Base-by-base conservation (phyloP, 345 rosid genomes). In the Camelina hispida region DNA sequence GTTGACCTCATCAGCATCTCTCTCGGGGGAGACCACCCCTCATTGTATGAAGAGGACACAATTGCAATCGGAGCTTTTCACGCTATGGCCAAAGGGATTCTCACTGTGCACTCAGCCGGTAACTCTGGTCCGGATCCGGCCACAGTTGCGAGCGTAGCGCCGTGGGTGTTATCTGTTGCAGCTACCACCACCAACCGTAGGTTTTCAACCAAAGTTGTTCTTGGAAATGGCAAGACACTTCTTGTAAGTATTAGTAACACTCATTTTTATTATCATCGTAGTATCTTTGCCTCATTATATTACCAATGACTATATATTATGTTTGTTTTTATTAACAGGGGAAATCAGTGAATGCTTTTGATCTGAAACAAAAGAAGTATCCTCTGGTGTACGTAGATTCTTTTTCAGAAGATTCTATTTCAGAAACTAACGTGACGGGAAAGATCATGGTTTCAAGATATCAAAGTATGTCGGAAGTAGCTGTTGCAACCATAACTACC, bases 11-110 rank as follows among this genome's bases (percentile, higher is more conserved):
- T 87, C 34, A 57, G 83, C 23, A 8, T 81, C 5, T 86, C 88
- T 4, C 0, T 81, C 0, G 87, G 82, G 9, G 0, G 3, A 5
- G 0, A 0, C 0, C 0, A 0, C 0, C n/a, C 42, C 0, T 1
- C 1, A 30, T 1, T 0, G 1, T 72, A 76, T 5, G 60, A 32
- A 0, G 0, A 12, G 0, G 86, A 85, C 60, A 0, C 72, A 0
- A 55, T 80, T 4, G 74, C 86, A 2, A 85, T 86, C 4, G 86
- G 87, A 4, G 56, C 84, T 17, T 88, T 85, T 60, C 91, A 86
- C 35, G 89, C 91, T 5, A 78, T 80, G 83, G 40, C 40, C 20
- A 85, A 81, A 34, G 93, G 89, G 14, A 79, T 88, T 14, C 53
- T 88, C 14, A 83, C 87, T 14, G 53, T 71, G 16, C 43, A 83